A percentile compares a stretch with the other conserved stretches of the same genome.
Conservation (phyloP, 2,329 filamentous ascomycete species). For the Scortechinia acanthostroma region DNA sequence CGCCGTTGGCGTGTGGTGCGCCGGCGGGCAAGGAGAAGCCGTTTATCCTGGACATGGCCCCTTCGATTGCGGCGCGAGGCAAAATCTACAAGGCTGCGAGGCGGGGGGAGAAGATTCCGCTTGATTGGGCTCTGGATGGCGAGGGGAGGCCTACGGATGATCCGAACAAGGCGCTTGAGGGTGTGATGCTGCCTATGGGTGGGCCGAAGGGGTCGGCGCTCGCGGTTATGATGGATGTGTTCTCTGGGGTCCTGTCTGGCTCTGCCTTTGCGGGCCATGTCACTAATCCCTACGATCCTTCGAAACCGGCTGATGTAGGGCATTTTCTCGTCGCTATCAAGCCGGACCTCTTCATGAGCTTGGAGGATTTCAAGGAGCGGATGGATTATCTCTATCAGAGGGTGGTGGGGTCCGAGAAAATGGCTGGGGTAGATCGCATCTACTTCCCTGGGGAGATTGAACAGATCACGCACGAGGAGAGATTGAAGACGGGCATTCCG, state of each 20-base stretch:
- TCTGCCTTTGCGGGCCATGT: constrained; percentile 74
- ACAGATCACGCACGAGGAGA: constrained; percentile 40
- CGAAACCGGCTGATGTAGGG: constrained; percentile 61
- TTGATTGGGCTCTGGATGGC: constrained; percentile 69
- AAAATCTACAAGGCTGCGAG: constrained; percentile 68
- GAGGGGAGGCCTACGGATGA: constrained; percentile 67
- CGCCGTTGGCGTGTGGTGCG: constrained; percentile 70
- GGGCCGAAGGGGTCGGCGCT: constrained; percentile 75
- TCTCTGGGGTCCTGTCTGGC: constrained; percentile 72
- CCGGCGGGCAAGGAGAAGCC: constrained; percentile 46
- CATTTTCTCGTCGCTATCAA: constrained; percentile 70
- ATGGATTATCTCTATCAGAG: constrained; percentile 46
- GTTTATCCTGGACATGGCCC: constrained; percentile 74
- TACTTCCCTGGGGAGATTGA: constrained; percentile 60
- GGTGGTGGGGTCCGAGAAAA: constrained; percentile 44
- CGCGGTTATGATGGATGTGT: constrained; percentile 83
- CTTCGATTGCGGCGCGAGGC: constrained; percentile 61
- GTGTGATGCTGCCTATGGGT: constrained; percentile 81
- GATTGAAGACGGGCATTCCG: constrained; percentile 47
- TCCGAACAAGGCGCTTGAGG: constrained; percentile 62
- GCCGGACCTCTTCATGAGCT: constrained; percentile 66
- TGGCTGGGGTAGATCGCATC: constrained; percentile 45
- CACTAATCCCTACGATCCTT: constrained; percentile 69
- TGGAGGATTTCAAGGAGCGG: constrained; percentile 61
- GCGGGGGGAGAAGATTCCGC: constrained; percentile 62